A percentile compares a stretch with the other conserved stretches of the same genome.
phyloP scores from a whole-genome alignment of 192 early-diverging fungal genomes.

The Linnemannia elongata region DNA sequence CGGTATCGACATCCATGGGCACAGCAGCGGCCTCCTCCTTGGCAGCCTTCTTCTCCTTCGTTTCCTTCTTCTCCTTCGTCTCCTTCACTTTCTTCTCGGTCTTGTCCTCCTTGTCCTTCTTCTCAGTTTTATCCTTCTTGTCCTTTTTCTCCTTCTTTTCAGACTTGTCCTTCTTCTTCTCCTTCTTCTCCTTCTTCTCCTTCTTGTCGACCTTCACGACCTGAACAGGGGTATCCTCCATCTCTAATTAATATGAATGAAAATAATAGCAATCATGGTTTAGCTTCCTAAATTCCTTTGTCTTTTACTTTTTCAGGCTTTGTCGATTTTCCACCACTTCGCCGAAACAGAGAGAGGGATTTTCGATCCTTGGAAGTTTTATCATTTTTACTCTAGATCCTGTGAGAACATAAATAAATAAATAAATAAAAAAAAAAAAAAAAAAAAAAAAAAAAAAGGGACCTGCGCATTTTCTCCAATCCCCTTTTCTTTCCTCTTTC shows the following conservation, averaged over 20 bases:
- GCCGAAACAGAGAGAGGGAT: too few relatives aligned
- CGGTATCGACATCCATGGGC: constrained; percentile 7
- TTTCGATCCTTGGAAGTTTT: too few relatives aligned
- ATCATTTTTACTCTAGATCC: too few relatives aligned
- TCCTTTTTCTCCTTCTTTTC: background rate
- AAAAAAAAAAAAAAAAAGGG: too few relatives aligned
- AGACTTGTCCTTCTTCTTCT: constrained; percentile 19
- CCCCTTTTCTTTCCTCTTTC: too few relatives aligned
- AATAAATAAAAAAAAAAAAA: too few relatives aligned
- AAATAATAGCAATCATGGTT: too few relatives aligned
- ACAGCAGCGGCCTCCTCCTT: constrained; percentile 3
- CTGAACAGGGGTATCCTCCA: constrained; percentile 15
- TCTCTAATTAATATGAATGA: background rate
- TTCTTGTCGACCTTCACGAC: constrained; percentile 7
- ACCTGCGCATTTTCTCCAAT: too few relatives aligned
- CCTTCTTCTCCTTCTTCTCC: constrained; percentile 23
- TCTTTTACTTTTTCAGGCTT: too few relatives aligned
- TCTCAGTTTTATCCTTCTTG: constrained; percentile 3
- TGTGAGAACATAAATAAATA: too few relatives aligned
- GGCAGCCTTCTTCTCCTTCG: constrained; percentile 23
- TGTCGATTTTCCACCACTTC: too few relatives aligned
- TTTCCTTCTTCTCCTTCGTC: constrained; percentile 27
- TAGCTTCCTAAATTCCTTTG: too few relatives aligned
- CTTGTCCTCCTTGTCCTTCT: constrained; percentile 24
- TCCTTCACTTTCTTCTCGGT: constrained; percentile 35